Evolutionary conservation across 108 stramenopile species (phyloP).

Genomic region (Thalassiosira profunda): DNA sequence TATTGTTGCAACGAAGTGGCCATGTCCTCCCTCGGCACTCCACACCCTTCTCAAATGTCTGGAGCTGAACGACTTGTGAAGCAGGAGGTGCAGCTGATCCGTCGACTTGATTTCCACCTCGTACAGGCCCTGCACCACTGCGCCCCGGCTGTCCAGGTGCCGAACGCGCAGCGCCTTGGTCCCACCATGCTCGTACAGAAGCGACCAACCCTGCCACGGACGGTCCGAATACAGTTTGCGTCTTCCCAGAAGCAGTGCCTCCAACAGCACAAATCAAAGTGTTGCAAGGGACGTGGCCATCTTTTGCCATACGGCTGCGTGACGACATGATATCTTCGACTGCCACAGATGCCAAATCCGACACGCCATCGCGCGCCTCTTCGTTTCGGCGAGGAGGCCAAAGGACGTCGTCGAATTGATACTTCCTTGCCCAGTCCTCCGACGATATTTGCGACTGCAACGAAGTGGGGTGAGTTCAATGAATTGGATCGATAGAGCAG

Average conservation of each 20-base stretch:
- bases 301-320: neutral
- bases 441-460: slow-evolving; percentile 48
- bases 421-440: slow-evolving; percentile 59
- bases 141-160: slow-evolving; percentile 42
- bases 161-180: slow-evolving; percentile 16
- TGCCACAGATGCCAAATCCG: slow-evolving; percentile 34
- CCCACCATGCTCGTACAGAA: slow-evolving; percentile 15
- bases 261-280: slow-evolving; percentile 33
- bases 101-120: slow-evolving; percentile 52
- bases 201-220: slow-evolving; percentile 9
- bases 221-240: slow-evolving; percentile 27
- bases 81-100: slow-evolving; percentile 8
- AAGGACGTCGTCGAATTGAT: slow-evolving; percentile 43
- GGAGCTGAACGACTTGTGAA: slow-evolving; percentile 25
- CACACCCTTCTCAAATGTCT: slow-evolving; percentile 18
- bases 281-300: slow-evolving; percentile 3
- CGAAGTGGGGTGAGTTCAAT: neutral
- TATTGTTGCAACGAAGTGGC: slow-evolving; percentile 60
- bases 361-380: slow-evolving; percentile 10
- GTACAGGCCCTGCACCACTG: slow-evolving; percentile 57
- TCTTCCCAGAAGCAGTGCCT: slow-evolving; percentile 31
- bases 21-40: slow-evolving; percentile 51
- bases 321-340: slow-evolving; percentile 6
- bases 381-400: neutral
- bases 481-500: neutral